phyloP scores from a whole-genome alignment of 2,329 filamentous ascomycete genomes.

The Curvularia lunata region DNA sequence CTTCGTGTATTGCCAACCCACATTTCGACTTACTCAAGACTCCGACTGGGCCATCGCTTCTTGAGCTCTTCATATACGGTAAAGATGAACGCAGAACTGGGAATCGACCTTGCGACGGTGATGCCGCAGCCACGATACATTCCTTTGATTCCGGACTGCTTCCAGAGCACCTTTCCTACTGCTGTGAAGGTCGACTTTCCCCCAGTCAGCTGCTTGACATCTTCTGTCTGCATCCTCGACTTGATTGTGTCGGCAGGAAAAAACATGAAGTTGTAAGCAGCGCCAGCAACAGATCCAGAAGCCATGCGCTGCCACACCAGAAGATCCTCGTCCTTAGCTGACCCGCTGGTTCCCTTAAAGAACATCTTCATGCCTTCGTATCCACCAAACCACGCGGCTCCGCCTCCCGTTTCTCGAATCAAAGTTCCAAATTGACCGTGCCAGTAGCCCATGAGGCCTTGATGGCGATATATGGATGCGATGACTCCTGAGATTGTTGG shows the following conservation, averaged over 20 bases:
- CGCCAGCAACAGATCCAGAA: slow-evolving; percentile 85
- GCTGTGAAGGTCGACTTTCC: slow-evolving; percentile 71
- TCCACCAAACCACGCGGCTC: slow-evolving; percentile 87
- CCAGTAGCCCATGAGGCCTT: slow-evolving; percentile 90
- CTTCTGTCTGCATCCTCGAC: slow-evolving; percentile 91
- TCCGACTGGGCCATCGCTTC: slow-evolving; percentile 45
- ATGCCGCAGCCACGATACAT: slow-evolving; percentile 96
- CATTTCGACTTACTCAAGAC: slow-evolving; percentile 10
- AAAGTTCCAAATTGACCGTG: slow-evolving; percentile 91
- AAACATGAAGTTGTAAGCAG: slow-evolving; percentile 96
- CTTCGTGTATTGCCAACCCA: background rate
- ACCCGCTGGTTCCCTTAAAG: slow-evolving; percentile 62
- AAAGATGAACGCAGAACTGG: slow-evolving; percentile 98
- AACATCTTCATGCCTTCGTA: slow-evolving; percentile 65
- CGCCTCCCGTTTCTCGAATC: slow-evolving; percentile 90
- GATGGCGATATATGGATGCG: slow-evolving; percentile 77
- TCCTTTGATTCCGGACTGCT: slow-evolving; percentile 78
- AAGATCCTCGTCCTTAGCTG: slow-evolving; percentile 61
- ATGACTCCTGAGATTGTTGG: slow-evolving; percentile 75
- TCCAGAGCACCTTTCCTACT: slow-evolving; percentile 78
- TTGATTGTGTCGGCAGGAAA: slow-evolving; percentile 98
- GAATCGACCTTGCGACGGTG: slow-evolving; percentile 83
- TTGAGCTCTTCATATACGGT: slow-evolving; percentile 91
- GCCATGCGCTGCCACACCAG: slow-evolving; percentile 86
- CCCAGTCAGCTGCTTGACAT: slow-evolving; percentile 62